phyloP scores from a whole-genome alignment of 257 asterid species.

The Primulina huaijiensis region DNA sequence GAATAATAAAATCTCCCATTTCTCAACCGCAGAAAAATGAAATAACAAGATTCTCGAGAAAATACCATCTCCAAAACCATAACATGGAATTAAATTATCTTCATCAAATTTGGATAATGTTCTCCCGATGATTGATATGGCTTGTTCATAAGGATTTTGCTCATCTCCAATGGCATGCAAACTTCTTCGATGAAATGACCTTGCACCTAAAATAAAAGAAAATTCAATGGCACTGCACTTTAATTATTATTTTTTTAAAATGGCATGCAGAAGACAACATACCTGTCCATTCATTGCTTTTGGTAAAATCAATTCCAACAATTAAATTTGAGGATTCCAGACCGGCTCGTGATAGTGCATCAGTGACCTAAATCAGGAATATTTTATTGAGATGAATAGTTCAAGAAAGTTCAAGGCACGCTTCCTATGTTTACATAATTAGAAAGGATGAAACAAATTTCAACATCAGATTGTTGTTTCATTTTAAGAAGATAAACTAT shows the following conservation, averaged over 20 bases:
- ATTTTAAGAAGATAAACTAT: background rate
- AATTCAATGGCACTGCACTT: slow-evolving; percentile 6
- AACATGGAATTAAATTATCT: slow-evolving; percentile 88
- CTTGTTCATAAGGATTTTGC: slow-evolving; percentile 90
- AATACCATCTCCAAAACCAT: slow-evolving; percentile 92
- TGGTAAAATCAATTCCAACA: slow-evolving; percentile 95
- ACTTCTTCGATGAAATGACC: slow-evolving; percentile 75
- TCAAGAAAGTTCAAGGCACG: slow-evolving; percentile 13
- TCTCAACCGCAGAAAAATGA: slow-evolving; percentile 10
- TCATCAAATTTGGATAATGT: slow-evolving; percentile 90
- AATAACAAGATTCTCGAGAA: slow-evolving; percentile 10
- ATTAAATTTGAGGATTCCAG: slow-evolving; percentile 90
- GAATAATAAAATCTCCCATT: slow-evolving; percentile 23
- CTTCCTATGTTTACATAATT: background rate
- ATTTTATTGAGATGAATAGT: slow-evolving; percentile 11
- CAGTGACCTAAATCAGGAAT: slow-evolving; percentile 57
- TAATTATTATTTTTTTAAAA: background rate
- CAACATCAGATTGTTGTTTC: background rate
- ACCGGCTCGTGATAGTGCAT: slow-evolving; percentile 94
- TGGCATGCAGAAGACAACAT: slow-evolving; percentile 11
- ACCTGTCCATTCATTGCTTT: slow-evolving; percentile 99
- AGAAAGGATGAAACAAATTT: background rate
- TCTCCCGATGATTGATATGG: slow-evolving; percentile 91
- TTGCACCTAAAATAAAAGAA: slow-evolving; percentile 54
- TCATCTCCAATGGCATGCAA: slow-evolving; percentile 83